A percentile compares a stretch with the other conserved stretches of the same genome.
These are phyloP conservation scores for Polytolypa hystricis DNA, from an alignment of 2,329 filamentous ascomycete genomes.

Conservation along the genomic window DNA sequence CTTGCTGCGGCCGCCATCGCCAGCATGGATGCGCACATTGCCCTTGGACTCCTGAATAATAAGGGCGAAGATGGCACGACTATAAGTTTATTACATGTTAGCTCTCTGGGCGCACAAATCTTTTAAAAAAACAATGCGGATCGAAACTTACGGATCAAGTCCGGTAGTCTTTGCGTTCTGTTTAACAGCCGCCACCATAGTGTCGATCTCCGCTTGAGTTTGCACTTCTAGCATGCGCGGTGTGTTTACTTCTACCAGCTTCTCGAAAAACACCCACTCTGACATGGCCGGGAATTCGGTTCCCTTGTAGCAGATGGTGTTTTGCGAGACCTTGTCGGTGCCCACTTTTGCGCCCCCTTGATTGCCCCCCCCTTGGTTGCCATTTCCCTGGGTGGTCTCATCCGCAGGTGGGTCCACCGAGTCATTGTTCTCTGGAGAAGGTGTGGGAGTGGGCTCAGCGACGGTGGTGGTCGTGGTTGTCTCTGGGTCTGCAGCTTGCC, in stretches of 20 bases:
- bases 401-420: too few relatives aligned
- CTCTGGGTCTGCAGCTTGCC: too few relatives aligned
- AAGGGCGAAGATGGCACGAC: conserved; percentile 1
- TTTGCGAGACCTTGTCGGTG: too few relatives aligned
- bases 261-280: conserved; percentile 3
- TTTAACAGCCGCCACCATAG: background rate
- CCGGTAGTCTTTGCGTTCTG: background rate
- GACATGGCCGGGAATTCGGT: background rate
- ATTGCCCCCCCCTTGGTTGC: too few relatives aligned
- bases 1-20: background rate
- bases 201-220: background rate
- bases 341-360: too few relatives aligned
- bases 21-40: background rate
- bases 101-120: too few relatives aligned
- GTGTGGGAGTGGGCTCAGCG: too few relatives aligned
- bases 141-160: conserved; percentile 2
- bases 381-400: too few relatives aligned
- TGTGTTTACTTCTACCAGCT: background rate
- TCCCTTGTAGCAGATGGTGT: conserved; percentile 4
- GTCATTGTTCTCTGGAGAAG: too few relatives aligned
- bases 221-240: background rate
- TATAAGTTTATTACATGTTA: background rate
- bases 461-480: too few relatives aligned
- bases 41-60: conserved; percentile 5
- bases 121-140: background rate